phyloP scores from a whole-genome alignment of 306 rosid species.

The Lathyrus oleraceus region DNA sequence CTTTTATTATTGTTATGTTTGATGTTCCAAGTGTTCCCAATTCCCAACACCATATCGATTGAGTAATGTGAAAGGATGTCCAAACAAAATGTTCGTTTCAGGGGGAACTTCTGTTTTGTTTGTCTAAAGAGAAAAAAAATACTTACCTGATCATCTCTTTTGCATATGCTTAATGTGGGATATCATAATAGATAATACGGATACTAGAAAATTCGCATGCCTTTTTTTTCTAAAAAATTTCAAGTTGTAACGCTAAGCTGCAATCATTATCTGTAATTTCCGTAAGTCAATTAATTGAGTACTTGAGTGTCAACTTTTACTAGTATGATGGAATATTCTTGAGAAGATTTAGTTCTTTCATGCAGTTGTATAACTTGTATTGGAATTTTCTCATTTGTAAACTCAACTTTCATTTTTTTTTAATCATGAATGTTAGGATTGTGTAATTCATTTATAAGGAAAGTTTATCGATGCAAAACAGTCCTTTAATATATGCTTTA shows the following conservation, averaged over 20 bases:
- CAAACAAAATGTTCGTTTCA: not conserved
- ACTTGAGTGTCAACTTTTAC: not conserved
- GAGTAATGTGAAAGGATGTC: conserved; percentile 13
- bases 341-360: too few relatives aligned
- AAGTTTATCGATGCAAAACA: not conserved
- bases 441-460: not conserved
- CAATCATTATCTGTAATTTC: conserved; percentile 1
- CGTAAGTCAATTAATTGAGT: not conserved
- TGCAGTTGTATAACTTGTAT: too few relatives aligned
- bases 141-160: not conserved
- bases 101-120: not conserved
- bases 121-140: not conserved
- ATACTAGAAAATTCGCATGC: not conserved
- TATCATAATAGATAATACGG: not conserved
- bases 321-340: too few relatives aligned
- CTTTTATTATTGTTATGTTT: not conserved
- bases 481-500: not conserved
- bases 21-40: not conserved
- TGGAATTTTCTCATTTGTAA: too few relatives aligned
- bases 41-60: conserved; percentile 2
- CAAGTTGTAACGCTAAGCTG: not conserved
- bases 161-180: conserved; percentile 9
- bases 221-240: conserved; percentile 5
- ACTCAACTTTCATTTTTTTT: not conserved
- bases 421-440: not conserved